These are phyloP conservation scores for Corymbia maculata DNA, from an alignment of 345 rosid species.

Conservation along the genomic window DNA sequence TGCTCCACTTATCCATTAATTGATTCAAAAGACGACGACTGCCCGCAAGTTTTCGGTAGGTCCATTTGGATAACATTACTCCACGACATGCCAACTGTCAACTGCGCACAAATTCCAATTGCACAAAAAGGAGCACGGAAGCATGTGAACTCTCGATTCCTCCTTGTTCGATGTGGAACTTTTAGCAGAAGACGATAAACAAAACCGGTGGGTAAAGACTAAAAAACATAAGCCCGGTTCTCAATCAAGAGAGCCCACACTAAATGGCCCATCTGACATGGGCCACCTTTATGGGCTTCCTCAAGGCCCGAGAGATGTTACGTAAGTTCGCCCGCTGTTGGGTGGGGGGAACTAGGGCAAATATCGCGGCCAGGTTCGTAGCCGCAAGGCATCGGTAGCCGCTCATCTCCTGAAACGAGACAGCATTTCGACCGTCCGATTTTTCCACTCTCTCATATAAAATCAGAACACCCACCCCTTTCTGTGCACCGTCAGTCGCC, in stretches of 20 bases:
- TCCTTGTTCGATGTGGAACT: background rate
- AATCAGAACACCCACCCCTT: fast-evolving
- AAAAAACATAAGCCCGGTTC: background rate
- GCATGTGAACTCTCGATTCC: background rate
- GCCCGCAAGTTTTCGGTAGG: background rate
- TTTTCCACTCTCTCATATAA: background rate
- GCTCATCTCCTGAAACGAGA: background rate
- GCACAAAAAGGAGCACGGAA: background rate
- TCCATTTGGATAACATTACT: background rate
- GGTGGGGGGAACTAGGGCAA: background rate
- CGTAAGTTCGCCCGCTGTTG: background rate
- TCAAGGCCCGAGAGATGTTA: background rate
- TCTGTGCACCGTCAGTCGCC: background rate
- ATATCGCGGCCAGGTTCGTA: background rate
- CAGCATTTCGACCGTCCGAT: slow-evolving; percentile 1
- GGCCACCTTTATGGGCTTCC: background rate
- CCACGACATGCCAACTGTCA: background rate
- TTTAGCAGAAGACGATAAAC: background rate
- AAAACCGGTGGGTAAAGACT: background rate
- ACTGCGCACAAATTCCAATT: background rate
- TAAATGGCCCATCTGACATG: background rate
- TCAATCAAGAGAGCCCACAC: background rate
- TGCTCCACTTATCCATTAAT: background rate
- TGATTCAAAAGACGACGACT: background rate
- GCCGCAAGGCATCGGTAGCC: background rate